Base-by-base conservation (phyloP, 164 flowering plant species). In the Amborella trichopoda region DNA sequence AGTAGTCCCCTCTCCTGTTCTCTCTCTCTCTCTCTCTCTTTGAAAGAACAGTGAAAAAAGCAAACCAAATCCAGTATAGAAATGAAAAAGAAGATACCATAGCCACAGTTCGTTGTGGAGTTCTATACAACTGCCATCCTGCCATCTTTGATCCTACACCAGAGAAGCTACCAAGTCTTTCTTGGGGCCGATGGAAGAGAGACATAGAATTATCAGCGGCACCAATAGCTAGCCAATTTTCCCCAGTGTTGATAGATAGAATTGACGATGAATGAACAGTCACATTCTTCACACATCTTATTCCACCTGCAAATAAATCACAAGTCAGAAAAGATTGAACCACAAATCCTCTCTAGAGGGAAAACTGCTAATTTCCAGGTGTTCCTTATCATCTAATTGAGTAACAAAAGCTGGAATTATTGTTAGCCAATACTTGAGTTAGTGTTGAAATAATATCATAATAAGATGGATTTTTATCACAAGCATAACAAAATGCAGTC, bases 171-270 rank as follows among this genome's bases (percentile, higher is more conserved):
- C 94, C 89, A 38, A 78, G 76, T 61, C 93, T 77, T 63, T 90
- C 98, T 72, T 87, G 95, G 60, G 95, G 94, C 19, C 96, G 94
- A 64, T 93, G 82, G 41, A 75, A 88, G 22, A 93, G 95, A 49
- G 99, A 93, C 99, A 88, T 85, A 26, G 99, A 88, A 55, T 88
- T 93, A 71, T 93, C 99, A 25, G 94, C 89, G 40, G 96, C 95
- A 56, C 95, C 99, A 43, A 93, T 74, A 14, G 94, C 94, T 46
- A 93, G 62, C 99, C 99, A 93, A 58, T 93, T 79, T 25, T 93
- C 99, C 22, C 87, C 80, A 50, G 99, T 96, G 74, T 69, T 81
- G 55, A 93, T 77, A 3, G 99, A 93, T 54, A 88, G 58, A 61
- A 86, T 74, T 14, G 99, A 56, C 26, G 80, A 47, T 47, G 48